Conservation (phyloP, 257 asterid species). For the Rubia yunnanensis region DNA sequence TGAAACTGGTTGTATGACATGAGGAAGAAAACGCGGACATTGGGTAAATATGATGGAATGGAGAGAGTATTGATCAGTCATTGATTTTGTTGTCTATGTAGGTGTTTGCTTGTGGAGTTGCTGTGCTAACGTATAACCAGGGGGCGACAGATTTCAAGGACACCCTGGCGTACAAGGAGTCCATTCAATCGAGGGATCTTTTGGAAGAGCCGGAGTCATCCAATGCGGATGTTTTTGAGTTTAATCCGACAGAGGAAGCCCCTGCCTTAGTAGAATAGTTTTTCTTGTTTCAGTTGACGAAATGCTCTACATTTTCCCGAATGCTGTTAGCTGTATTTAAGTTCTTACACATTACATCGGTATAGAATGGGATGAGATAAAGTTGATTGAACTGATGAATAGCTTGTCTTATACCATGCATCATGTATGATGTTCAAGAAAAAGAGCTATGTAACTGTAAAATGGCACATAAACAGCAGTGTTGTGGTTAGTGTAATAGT, state of each 20-base stretch:
- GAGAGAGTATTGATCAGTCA: not conserved
- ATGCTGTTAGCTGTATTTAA: constrained; percentile 3
- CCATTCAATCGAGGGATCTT: constrained; percentile 65
- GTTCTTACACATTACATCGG: not conserved
- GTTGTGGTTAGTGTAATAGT: not conserved
- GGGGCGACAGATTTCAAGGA: constrained; percentile 95
- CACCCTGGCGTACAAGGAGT: constrained; percentile 78
- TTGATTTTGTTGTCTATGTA: constrained; percentile 18
- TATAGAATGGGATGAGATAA: constrained; percentile 11
- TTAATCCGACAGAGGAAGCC: constrained; percentile 88
- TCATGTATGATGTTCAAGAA: not conserved
- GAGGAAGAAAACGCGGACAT: too few species aligned
- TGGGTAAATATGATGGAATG: not conserved
- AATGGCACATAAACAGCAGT: not conserved
- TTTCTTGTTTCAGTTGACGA: not conserved
- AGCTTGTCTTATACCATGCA: not conserved
- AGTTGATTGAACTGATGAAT: not conserved
- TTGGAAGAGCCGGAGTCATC: constrained; percentile 66
- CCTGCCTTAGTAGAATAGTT: constrained; percentile 66
- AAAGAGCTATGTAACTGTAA: not conserved
- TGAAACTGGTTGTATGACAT: too few species aligned
- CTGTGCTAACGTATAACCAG: constrained; percentile 69
- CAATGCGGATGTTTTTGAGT: constrained; percentile 68
- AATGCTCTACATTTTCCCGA: constrained; percentile 1
- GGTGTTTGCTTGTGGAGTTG: constrained; percentile 76